These are phyloP conservation scores for Xylaria sp. DNA, from an alignment of 2,329 filamentous ascomycete genomes.

Conservation along the genomic window DNA sequence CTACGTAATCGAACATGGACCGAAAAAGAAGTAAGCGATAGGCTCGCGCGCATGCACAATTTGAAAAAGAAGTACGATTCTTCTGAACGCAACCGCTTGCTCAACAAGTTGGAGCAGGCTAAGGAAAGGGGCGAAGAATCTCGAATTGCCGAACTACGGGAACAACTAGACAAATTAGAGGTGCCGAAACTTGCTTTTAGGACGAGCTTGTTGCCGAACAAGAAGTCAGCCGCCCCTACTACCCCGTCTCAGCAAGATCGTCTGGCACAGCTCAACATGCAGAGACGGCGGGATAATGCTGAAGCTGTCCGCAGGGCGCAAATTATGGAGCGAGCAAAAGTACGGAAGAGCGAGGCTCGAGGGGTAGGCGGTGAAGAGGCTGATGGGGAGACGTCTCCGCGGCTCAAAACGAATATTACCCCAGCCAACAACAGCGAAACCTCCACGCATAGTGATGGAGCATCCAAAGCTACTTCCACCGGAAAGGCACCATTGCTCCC, in stretches of 20 bases:
- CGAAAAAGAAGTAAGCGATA: slow-evolving; percentile 82
- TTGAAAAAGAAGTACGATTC: slow-evolving; percentile 74
- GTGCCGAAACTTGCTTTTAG: slow-evolving; percentile 79
- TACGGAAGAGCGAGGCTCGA: slow-evolving; percentile 69
- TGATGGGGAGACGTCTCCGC: slow-evolving; percentile 68
- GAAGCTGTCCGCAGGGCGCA: slow-evolving; percentile 92
- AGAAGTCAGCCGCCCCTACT: slow-evolving; percentile 61
- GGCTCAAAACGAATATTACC: slow-evolving; percentile 70
- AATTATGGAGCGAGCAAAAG: slow-evolving; percentile 77
- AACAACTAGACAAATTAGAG: slow-evolving; percentile 71
- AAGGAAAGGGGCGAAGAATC: slow-evolving; percentile 71
- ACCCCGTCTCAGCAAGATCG: slow-evolving; percentile 79
- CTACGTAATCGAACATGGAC: slow-evolving; percentile 85
- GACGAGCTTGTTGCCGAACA: slow-evolving; percentile 67
- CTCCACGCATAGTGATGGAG: slow-evolving; percentile 64
- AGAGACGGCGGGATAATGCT: slow-evolving; percentile 85
- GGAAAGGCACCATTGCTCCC: slow-evolving; percentile 59
- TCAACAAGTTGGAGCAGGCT: slow-evolving; percentile 74
- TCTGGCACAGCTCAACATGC: slow-evolving; percentile 82
- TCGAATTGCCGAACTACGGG: slow-evolving; percentile 64
- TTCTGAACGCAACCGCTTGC: slow-evolving; percentile 74
- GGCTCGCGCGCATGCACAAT: slow-evolving; percentile 76
- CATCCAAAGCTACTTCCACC: slow-evolving; percentile 59
- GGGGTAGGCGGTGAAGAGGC: slow-evolving; percentile 72
- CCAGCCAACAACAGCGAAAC: slow-evolving; percentile 62